Evolutionary conservation across 192 early-diverging fungal genomes (phyloP).

Genomic region (Helicostylum pulchrum): DNA sequence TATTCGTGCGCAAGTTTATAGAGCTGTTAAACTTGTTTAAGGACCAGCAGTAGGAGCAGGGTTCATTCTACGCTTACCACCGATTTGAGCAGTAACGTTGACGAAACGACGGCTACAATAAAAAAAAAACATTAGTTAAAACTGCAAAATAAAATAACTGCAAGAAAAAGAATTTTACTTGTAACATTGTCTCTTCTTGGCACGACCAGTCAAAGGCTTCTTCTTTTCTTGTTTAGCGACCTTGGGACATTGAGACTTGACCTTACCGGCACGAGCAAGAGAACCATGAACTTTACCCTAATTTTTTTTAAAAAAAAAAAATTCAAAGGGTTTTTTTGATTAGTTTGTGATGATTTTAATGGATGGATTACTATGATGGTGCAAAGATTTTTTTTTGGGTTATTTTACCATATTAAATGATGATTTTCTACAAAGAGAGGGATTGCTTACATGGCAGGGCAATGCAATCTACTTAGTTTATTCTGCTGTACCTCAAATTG

Average conservation of each 20-base stretch:
- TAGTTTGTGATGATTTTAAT: not conserved
- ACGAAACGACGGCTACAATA: slow-evolving; percentile 81
- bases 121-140: not conserved
- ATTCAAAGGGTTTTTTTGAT: not conserved
- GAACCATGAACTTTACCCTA: slow-evolving; percentile 99
- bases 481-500: too few relatives aligned
- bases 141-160: not conserved
- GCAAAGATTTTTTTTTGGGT: not conserved
- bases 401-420: slow-evolving; percentile 26
- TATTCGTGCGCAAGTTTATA: not conserved
- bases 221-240: slow-evolving; percentile 97
- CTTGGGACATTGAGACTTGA: slow-evolving; percentile 99
- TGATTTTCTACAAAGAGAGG: slow-evolving; percentile 18
- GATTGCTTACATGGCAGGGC: not conserved
- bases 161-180: slow-evolving; percentile 29
- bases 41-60: slow-evolving; percentile 48
- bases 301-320: not conserved
- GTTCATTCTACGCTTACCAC: slow-evolving; percentile 85
- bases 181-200: slow-evolving; percentile 95
- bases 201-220: slow-evolving; percentile 90
- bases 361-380: slow-evolving; percentile 17
- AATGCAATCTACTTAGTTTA: too few relatives aligned
- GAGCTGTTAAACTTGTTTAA: slow-evolving; percentile 18
- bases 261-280: slow-evolving; percentile 99
- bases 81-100: slow-evolving; percentile 81